Conservation (phyloP, 2,329 filamentous ascomycete species). For the Scedosporium apiospermum region DNA sequence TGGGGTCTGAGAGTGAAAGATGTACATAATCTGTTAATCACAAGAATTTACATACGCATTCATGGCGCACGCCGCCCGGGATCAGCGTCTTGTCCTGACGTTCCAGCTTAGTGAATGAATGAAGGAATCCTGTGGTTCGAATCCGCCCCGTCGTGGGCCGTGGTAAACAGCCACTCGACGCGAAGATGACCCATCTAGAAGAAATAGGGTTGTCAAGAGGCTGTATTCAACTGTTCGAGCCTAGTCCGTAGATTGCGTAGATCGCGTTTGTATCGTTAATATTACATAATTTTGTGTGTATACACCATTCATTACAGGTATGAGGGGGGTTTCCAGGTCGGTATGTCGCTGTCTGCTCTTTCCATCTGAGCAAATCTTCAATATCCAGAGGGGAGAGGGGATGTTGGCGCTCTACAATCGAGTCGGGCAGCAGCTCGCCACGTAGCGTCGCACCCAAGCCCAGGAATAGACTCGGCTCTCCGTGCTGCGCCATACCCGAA, state of each 20-base stretch:
- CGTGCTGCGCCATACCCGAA: too few species aligned
- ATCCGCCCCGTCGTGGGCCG: too few species aligned
- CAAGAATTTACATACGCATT: not conserved
- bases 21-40: not conserved
- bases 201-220: too few species aligned
- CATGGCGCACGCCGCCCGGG: not conserved
- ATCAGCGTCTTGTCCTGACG: not conserved
- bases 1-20: not conserved
- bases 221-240: too few species aligned
- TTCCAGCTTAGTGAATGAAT: too few species aligned
- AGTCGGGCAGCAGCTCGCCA: not conserved
- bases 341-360: not conserved
- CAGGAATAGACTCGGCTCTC: too few species aligned
- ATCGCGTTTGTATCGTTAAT: not conserved
- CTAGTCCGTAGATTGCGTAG: too few species aligned
- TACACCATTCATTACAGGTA: not conserved
- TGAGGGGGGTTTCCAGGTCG: not conserved
- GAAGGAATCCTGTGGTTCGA: too few species aligned
- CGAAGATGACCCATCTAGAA: too few species aligned
- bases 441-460: not conserved
- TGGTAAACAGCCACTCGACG: too few species aligned
- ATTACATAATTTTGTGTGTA: not conserved
- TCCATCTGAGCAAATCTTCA: not conserved
- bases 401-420: too few species aligned
- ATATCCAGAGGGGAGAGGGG: too few species aligned